Evolutionary conservation across 192 early-diverging fungal genomes (phyloP).

Genomic region (Gigaspora rosea): DNA sequence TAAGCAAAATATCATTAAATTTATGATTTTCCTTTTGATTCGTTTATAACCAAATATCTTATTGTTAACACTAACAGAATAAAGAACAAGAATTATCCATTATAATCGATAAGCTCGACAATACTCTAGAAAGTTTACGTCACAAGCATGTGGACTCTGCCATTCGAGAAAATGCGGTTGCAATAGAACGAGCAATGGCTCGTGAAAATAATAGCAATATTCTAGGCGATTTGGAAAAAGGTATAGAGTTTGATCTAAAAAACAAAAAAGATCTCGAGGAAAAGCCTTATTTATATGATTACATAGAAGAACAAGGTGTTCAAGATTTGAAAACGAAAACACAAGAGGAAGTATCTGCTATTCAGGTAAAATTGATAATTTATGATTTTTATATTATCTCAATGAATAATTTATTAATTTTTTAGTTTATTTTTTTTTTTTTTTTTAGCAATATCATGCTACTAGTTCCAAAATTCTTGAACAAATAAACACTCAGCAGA

Average conservation of each 20-base stretch:
- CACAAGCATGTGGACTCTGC: slow-evolving; percentile 17
- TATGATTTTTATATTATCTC: background rate
- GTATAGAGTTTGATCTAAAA: background rate
- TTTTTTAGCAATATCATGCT: slow-evolving; percentile 1
- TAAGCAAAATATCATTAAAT: slow-evolving; percentile 13
- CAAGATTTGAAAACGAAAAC: slow-evolving; percentile 29
- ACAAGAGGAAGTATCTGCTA: slow-evolving; percentile 25
- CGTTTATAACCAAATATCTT: background rate
- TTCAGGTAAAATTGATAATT: slow-evolving; percentile 15
- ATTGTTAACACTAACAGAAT: background rate
- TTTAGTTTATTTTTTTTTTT: background rate
- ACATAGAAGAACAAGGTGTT: slow-evolving; percentile 26
- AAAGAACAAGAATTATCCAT: slow-evolving; percentile 30
- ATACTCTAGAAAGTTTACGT: slow-evolving; percentile 18
- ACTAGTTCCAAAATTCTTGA: slow-evolving; percentile 5
- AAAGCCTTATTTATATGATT: slow-evolving; percentile 29
- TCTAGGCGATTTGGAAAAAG: background rate
- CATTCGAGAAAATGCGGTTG: slow-evolving; percentile 24
- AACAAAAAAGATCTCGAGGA: slow-evolving; percentile 1
- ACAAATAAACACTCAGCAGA: background rate
- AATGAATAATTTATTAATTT: background rate
- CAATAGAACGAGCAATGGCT: slow-evolving; percentile 3
- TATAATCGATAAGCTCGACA: slow-evolving; percentile 17
- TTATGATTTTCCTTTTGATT: background rate
- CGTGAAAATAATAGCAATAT: background rate